Evolutionary conservation across 805 yeast genomes (phyloP).

Genomic region (Candida jianshihensis): DNA sequence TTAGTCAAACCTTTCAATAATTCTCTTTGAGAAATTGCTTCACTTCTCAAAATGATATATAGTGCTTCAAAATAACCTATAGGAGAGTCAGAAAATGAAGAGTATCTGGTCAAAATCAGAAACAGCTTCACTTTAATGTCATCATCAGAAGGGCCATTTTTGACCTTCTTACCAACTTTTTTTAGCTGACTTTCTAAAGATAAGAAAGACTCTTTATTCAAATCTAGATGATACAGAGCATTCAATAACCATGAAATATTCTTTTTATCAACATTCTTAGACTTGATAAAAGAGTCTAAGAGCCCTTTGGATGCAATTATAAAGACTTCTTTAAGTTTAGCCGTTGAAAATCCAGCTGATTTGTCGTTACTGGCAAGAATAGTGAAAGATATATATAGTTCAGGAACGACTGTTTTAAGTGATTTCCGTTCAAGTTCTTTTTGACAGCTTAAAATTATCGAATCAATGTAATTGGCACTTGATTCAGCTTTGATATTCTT

Average conservation of each 20-base stretch:
- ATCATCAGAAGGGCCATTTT: constrained; percentile 5
- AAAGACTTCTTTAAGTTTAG: constrained; percentile 6
- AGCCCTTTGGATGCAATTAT: constrained; percentile 6
- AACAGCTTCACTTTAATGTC: constrained; percentile 23
- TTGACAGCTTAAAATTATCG: constrained; percentile 11
- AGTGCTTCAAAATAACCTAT: constrained; percentile 27
- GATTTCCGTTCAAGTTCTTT: constrained; percentile 8
- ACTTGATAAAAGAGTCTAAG: constrained; percentile 2
- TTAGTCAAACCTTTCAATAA: constrained; percentile 18
- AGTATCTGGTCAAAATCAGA: constrained; percentile 20
- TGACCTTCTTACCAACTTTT: constrained; percentile 7
- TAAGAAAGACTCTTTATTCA: constrained; percentile 4
- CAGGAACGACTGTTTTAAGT: constrained; percentile 5
- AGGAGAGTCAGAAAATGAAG: constrained; percentile 10
- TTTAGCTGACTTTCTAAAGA: constrained; percentile 6
- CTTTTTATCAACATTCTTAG: neutral
- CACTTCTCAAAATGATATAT: constrained; percentile 26
- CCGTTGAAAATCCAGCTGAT: neutral
- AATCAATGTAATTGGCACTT: constrained; percentile 19
- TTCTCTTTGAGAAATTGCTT: constrained; percentile 9
- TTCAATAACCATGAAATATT: constrained; percentile 26
- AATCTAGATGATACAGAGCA: constrained; percentile 19
- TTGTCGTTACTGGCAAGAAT: constrained; percentile 6
- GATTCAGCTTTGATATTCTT: constrained; percentile 29
- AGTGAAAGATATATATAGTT: constrained; percentile 10